Conservation (phyloP, 2,329 filamentous ascomycete species). For the Alternaria viburni region DNA sequence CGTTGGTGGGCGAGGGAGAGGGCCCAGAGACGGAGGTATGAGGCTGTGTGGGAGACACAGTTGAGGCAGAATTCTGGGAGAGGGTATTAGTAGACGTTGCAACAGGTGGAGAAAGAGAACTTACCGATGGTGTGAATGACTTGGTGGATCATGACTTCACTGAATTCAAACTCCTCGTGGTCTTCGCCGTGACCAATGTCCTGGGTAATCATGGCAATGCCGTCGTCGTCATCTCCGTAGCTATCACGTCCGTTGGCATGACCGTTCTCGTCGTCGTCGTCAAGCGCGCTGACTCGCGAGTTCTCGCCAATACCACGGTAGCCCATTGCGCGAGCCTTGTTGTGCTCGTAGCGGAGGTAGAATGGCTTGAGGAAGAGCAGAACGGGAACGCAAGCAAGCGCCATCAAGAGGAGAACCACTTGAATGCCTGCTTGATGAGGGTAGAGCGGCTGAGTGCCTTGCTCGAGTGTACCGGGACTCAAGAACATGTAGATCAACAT, state of each 20-base stretch:
- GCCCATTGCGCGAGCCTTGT: constrained; percentile 82
- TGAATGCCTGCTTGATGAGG: constrained; percentile 78
- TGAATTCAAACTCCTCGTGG: constrained; percentile 96
- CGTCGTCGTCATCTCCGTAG: constrained; percentile 77
- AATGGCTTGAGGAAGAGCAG: constrained; percentile 94
- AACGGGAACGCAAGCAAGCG: constrained; percentile 84
- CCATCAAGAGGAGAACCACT: constrained; percentile 77
- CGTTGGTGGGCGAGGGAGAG: constrained; percentile 97
- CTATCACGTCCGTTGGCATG: constrained; percentile 67
- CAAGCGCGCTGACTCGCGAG: constrained; percentile 84
- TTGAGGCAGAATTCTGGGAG: constrained; percentile 99
- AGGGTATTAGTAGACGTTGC: too few relatives aligned
- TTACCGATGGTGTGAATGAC: constrained; percentile 97
- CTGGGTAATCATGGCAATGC: constrained; percentile 85
- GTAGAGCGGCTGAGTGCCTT: constrained; percentile 70
- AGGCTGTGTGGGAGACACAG: constrained; percentile 98
- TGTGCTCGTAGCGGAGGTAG: constrained; percentile 93
- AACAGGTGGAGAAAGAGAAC: too few relatives aligned
- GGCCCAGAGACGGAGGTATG: constrained; percentile 98
- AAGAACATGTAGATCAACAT: constrained; percentile 99
- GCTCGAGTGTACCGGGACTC: constrained; percentile 76
- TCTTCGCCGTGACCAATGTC: constrained; percentile 76
- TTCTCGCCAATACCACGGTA: constrained; percentile 94
- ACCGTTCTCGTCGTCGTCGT: constrained; percentile 80
- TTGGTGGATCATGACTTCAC: constrained; percentile 98